These are phyloP conservation scores for Telopea speciosissima DNA, from an alignment of 177 flowering plant species.

Conservation along the genomic window DNA sequence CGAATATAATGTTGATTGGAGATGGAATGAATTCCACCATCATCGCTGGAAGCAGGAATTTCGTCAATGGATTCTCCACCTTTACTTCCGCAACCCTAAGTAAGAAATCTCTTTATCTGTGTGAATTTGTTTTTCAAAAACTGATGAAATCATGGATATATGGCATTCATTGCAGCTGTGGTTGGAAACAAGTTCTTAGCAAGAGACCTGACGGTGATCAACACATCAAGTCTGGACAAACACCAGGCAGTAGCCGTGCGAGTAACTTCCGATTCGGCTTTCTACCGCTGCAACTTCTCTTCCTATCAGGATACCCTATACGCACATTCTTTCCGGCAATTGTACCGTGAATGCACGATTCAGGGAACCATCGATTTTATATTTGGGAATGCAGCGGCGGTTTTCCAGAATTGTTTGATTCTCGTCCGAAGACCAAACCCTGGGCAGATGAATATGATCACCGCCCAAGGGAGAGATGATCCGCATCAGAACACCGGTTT, in stretches of 20 bases:
- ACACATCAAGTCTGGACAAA: slow-evolving; percentile 40
- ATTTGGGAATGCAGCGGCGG: slow-evolving; percentile 50
- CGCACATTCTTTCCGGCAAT: slow-evolving; percentile 41
- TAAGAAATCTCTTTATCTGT: too few relatives aligned
- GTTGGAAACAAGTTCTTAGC: slow-evolving; percentile 44
- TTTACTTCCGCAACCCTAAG: slow-evolving; percentile 56
- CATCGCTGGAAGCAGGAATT: slow-evolving; percentile 34
- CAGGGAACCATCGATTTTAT: slow-evolving; percentile 52
- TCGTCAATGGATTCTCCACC: slow-evolving; percentile 45
- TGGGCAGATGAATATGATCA: slow-evolving; percentile 41
- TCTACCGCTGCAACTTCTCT: slow-evolving; percentile 39
- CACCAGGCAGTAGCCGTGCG: slow-evolving; percentile 48
- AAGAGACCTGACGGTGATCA: slow-evolving; percentile 35
- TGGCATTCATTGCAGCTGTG: too few relatives aligned
- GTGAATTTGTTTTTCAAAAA: too few relatives aligned
- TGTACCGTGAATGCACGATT: slow-evolving; percentile 46
- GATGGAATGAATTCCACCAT: slow-evolving; percentile 49
- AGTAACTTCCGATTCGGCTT: slow-evolving; percentile 40
- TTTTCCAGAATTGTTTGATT: slow-evolving; percentile 41
- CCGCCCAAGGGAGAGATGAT: slow-evolving; percentile 48
- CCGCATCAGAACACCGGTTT: slow-evolving; percentile 49
- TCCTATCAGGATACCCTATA: slow-evolving; percentile 52
- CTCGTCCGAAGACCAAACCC: slow-evolving; percentile 29
- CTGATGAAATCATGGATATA: too few relatives aligned
- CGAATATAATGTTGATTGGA: slow-evolving; percentile 48